Conservation (phyloP, 2,329 filamentous ascomycete genomes). For the Monosporascus ibericus region DNA sequence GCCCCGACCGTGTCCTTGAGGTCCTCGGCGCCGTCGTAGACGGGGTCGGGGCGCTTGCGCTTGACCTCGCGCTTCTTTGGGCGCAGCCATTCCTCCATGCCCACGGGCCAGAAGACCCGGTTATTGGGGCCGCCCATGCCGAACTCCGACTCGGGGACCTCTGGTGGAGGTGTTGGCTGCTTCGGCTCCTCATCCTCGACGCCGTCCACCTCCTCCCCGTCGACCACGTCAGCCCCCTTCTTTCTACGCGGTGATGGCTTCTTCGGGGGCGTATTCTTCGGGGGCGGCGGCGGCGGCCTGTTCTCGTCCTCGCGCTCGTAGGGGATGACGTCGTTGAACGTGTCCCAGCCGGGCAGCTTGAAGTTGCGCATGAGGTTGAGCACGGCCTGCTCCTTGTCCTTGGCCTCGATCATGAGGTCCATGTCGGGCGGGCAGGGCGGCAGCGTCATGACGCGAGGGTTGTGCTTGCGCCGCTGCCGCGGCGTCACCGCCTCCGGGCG, state of each 20-base stretch:
- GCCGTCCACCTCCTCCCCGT: conserved; percentile 27
- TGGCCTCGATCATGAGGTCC: conserved; percentile 99
- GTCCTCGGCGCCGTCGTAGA: conserved; percentile 1
- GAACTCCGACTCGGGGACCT: conserved; percentile 61
- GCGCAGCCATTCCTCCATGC: conserved; percentile 84
- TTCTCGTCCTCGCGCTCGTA: conserved; percentile 73
- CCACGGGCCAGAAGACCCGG: conserved; percentile 84
- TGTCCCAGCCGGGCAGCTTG: conserved; percentile 73
- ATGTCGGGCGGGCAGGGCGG: conserved; percentile 78
- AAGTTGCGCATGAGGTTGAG: conserved; percentile 90
- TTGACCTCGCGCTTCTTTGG: conserved; percentile 69
- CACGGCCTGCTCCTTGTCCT: conserved; percentile 95
- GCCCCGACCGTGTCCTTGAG: conserved; percentile 25
- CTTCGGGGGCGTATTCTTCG: conserved; percentile 36
- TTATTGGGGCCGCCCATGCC: conserved; percentile 80
- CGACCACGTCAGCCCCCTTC: conserved; percentile 27
- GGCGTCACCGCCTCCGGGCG: conserved; percentile 69
- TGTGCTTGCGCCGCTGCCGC: conserved; percentile 78
- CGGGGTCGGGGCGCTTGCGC: conserved; percentile 33
- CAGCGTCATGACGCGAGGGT: conserved; percentile 67
- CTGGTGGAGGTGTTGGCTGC: conserved; percentile 32
- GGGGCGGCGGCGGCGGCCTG: conserved; percentile 42
- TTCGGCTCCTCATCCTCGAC: conserved; percentile 34
- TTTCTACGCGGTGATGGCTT: conserved; percentile 25
- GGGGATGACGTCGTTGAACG: conserved; percentile 71